Evolutionary conservation across 2,329 filamentous ascomycete genomes (phyloP).

Genomic region (Calycina marina): DNA sequence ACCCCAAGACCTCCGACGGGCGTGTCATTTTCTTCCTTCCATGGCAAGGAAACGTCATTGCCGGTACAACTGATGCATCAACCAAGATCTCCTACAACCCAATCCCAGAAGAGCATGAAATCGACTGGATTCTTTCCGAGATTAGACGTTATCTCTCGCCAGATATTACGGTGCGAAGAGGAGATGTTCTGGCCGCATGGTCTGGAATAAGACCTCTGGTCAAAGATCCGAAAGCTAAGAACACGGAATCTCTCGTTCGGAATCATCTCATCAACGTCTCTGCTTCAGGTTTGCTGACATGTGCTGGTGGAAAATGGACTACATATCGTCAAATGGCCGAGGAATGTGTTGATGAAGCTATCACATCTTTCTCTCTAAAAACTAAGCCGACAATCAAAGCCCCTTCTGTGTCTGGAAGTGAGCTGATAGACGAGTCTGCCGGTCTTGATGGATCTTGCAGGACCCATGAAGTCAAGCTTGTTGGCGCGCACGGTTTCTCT

Average conservation of each 20-base stretch:
- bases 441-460: conserved; percentile 61
- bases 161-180: conserved; percentile 71
- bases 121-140: conserved; percentile 77
- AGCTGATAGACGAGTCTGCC: conserved; percentile 55
- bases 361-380: conserved; percentile 50
- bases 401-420: conserved; percentile 54
- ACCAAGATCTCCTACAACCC: conserved; percentile 60
- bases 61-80: conserved; percentile 72
- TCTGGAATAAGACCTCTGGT: conserved; percentile 77
- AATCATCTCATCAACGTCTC: conserved; percentile 75
- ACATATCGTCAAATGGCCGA: conserved; percentile 90
- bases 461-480: conserved; percentile 66
- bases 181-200: conserved; percentile 83
- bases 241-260: conserved; percentile 75
- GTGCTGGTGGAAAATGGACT: conserved; percentile 84
- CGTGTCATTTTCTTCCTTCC: conserved; percentile 88
- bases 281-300: conserved; percentile 67
- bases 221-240: conserved; percentile 71
- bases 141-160: conserved; percentile 70
- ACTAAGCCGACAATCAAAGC: conserved; percentile 41
- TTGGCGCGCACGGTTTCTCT: conserved; percentile 77
- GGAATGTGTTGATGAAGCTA: conserved; percentile 70
- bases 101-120: conserved; percentile 67
- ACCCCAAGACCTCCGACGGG: conserved; percentile 75
- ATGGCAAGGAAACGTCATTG: conserved; percentile 87